Conservation (phyloP, 169 alveolate species). For the Cryptosporidium viatorum region DNA sequence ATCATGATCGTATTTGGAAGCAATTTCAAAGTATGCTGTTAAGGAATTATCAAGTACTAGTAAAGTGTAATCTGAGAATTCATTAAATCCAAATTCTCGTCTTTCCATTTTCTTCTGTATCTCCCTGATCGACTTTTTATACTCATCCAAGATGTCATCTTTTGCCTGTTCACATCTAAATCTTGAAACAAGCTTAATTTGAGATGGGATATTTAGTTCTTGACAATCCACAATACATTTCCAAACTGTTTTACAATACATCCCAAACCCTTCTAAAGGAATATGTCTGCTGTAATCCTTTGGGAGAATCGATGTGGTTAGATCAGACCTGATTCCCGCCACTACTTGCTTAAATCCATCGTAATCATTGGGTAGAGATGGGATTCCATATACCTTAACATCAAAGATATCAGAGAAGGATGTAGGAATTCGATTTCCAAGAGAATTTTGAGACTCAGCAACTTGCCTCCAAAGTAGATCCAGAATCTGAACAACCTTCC, state of each 20-base stretch:
- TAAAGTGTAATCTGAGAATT: slow-evolving; percentile 14
- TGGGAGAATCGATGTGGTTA: slow-evolving; percentile 11
- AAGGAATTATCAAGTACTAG: slow-evolving; percentile 1
- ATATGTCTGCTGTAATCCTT: slow-evolving; percentile 83
- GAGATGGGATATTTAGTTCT: slow-evolving; percentile 69
- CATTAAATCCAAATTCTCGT: background rate
- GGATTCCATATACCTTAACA: slow-evolving; percentile 58
- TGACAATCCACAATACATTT: slow-evolving; percentile 58
- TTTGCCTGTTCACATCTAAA: slow-evolving; percentile 55
- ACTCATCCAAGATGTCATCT: slow-evolving; percentile 17
- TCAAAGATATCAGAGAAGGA: slow-evolving; percentile 54
- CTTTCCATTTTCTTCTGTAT: slow-evolving; percentile 15
- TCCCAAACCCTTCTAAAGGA: slow-evolving; percentile 90
- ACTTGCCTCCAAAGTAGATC: slow-evolving; percentile 51
- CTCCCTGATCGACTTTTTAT: background rate
- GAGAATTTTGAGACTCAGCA: background rate
- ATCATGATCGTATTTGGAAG: slow-evolving; percentile 40
- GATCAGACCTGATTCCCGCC: background rate
- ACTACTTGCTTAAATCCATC: slow-evolving; percentile 21
- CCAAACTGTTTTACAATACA: slow-evolving; percentile 80
- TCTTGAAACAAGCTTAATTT: slow-evolving; percentile 39
- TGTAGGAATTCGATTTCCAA: background rate
- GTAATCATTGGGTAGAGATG: slow-evolving; percentile 45
- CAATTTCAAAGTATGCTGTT: slow-evolving; percentile 34
- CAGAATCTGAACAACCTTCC: slow-evolving; percentile 35